Conservation (phyloP, 345 rosid species). For the Linum usitatissimum region DNA sequence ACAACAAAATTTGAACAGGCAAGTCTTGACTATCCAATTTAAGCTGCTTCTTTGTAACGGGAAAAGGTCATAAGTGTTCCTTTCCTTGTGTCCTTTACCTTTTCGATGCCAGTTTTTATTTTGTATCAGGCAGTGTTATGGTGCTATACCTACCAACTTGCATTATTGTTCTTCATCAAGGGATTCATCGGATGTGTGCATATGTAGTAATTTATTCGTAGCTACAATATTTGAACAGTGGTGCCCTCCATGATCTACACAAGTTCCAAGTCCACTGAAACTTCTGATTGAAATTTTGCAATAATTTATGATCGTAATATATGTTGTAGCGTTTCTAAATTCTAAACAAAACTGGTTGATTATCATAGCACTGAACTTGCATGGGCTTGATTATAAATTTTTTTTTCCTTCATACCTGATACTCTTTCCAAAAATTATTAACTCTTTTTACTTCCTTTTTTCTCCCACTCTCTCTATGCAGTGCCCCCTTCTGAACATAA, state of each 20-base stretch:
- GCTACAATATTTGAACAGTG: too few species aligned
- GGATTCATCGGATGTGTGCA: background rate
- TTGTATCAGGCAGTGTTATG: background rate
- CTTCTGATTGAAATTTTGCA: too few species aligned
- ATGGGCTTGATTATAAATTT: too few species aligned
- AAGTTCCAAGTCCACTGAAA: background rate
- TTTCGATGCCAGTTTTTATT: background rate
- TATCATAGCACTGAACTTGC: too few species aligned
- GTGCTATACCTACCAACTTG: conserved; percentile 1
- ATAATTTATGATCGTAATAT: too few species aligned
- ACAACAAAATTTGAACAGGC: conserved; percentile 60
- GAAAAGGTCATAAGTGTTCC: background rate
- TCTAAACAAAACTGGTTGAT: too few species aligned
- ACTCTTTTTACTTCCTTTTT: background rate
- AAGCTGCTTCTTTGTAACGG: background rate
- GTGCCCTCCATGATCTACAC: too few species aligned
- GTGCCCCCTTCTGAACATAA: conserved; percentile 91
- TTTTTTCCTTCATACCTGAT: background rate
- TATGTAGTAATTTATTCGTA: too few species aligned
- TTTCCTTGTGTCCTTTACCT: background rate
- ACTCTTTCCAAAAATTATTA: background rate
- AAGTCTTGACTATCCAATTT: conserved; percentile 1
- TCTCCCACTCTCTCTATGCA: conserved; percentile 16
- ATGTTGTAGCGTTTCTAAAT: too few species aligned
- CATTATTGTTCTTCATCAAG: background rate